phyloP scores from a whole-genome alignment of 1,139 yeast species.

The Saccharomyces hybrid region DNA sequence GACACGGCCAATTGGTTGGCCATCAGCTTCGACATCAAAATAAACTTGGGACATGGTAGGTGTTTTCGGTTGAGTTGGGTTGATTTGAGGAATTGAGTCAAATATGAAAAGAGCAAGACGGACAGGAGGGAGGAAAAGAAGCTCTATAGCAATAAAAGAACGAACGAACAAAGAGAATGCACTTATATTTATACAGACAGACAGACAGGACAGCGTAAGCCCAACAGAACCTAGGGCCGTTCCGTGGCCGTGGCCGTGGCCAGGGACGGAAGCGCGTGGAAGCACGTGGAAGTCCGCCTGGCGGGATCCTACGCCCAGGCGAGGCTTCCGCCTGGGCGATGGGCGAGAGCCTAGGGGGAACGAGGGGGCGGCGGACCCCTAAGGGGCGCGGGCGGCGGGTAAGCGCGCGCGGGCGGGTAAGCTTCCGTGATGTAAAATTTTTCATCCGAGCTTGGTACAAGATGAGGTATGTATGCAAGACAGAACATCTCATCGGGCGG shows the following conservation, averaged over 20 bases:
- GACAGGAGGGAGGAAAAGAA: too few species aligned
- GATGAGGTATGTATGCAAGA: constrained; percentile 1
- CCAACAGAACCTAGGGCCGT: not conserved
- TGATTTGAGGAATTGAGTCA: not conserved
- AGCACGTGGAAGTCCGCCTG: not conserved
- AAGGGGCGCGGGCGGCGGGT: not conserved
- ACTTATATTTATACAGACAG: not conserved
- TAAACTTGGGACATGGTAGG: constrained; percentile 29
- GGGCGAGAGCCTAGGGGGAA: not conserved
- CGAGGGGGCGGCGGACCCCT: not conserved
- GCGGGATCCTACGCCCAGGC: not conserved
- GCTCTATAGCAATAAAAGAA: too few species aligned
- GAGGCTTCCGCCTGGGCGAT: too few species aligned
- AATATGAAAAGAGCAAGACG: too few species aligned
- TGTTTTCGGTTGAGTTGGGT: not conserved
- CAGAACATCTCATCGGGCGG: not conserved
- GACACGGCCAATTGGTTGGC: constrained; percentile 56
- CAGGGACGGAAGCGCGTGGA: not conserved
- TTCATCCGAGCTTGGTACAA: not conserved
- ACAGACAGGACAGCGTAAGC: not conserved
- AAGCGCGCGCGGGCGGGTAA: not conserved
- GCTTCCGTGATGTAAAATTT: not conserved
- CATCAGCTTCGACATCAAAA: constrained; percentile 33
- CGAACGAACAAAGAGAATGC: not conserved
- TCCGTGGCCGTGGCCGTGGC: too few species aligned